phyloP scores from a whole-genome alignment of 1,139 yeast genomes.

The Debaryomyces sp. region DNA sequence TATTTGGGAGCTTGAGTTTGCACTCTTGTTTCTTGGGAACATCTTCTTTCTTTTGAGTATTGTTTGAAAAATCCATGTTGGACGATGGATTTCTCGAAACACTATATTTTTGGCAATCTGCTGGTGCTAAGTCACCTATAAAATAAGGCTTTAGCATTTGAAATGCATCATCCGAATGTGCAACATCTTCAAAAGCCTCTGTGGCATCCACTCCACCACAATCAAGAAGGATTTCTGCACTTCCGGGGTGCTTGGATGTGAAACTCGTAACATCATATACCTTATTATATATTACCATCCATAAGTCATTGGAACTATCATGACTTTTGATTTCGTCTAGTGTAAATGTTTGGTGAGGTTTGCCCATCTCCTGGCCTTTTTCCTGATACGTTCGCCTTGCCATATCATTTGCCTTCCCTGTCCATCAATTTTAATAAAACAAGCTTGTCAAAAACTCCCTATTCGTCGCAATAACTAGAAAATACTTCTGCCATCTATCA shows the following conservation, averaged over 20 bases:
- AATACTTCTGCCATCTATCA: neutral
- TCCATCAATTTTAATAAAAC: neutral
- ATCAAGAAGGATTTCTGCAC: constrained; percentile 65
- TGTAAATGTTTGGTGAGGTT: constrained; percentile 12
- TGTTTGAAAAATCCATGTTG: neutral
- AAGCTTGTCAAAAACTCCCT: neutral
- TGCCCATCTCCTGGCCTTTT: constrained; percentile 2
- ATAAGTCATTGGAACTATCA: constrained; percentile 50
- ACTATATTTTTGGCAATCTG: constrained; percentile 7
- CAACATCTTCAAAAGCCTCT: constrained; percentile 55
- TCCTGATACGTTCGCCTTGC: neutral
- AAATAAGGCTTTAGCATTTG: constrained; percentile 42
- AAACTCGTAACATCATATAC: constrained; percentile 61
- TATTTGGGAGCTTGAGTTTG: neutral
- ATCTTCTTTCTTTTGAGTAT: constrained; percentile 8
- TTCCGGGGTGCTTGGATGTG: constrained; percentile 65
- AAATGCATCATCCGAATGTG: constrained; percentile 49
- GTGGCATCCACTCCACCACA: constrained; percentile 80
- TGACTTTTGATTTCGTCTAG: constrained; percentile 49
- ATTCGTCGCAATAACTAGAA: neutral
- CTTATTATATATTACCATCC: constrained; percentile 68
- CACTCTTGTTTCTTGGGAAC: constrained; percentile 11
- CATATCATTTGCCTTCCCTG: neutral
- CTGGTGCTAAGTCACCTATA: constrained; percentile 33
- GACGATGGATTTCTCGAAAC: constrained; percentile 4